Evolutionary conservation across 352 stramenopile genomes (phyloP), one percentile per base, ranked within the genome.

Genomic region (Poterioochromonas sp.): DNA sequence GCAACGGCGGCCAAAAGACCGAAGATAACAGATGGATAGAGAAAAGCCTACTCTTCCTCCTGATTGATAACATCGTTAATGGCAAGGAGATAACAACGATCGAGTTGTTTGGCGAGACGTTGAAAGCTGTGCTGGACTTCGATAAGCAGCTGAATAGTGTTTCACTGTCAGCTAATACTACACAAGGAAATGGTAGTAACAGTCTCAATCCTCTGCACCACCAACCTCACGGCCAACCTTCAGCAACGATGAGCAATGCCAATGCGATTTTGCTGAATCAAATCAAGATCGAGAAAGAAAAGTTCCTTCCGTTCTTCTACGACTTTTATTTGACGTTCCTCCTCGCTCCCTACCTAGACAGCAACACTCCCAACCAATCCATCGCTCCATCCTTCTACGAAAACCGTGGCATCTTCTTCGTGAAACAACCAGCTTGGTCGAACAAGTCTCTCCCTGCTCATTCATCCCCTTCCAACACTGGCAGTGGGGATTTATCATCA

Each of bases 271-370:
- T 58, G 15, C 5, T 15, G 26, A 40, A 40, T 20, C 5, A 35
- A 26, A 11, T 54, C 0, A 51, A 54, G 15, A 8, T 8, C 11
- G 39, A 74, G 1, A 74, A 54, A n/a, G 65, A 74, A 1, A 3
- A n/a, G 0, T 74, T 74, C 29, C 5, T 74, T 8, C 3, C 11
- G 8, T 1, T 74, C 5, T 74, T 74, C 40, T 74, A 74, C 40
- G 65, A 54, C 37, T 39, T 26, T 35, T 54, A 74, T 54, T 12
- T 54, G 5, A 2, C 1, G 11, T 74, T 34, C 37, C 8, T 74
- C 8, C 15, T 74, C 1, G 40, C 29, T 34, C 65, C 65, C 2
- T 74, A 54, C 40, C 0, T 54, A 39, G 39, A 73, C 20, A 3
- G 20, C 11, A 26, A 73, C 58, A 26, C 5, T 26, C 58, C 58